Evolutionary conservation across 352 stramenopile genomes (phyloP).

Genomic region (Peronosclerospora sorghi): DNA sequence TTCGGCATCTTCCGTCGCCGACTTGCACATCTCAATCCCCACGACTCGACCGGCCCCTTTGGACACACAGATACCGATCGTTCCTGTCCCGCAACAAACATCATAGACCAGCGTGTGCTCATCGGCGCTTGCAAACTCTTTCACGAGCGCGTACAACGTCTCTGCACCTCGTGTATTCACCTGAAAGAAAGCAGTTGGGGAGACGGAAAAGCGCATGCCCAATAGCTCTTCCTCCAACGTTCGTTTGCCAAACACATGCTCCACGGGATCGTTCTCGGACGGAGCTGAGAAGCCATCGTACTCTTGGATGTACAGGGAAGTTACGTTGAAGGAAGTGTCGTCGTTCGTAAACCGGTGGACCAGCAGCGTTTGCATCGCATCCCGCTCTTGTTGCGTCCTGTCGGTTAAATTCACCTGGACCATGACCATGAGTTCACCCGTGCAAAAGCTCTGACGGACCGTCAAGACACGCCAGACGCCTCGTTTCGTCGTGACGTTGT

Average conservation of each 20-base stretch:
- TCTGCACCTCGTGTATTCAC: slow-evolving; percentile 94
- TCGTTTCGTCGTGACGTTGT: slow-evolving; percentile 52
- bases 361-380: slow-evolving; percentile 31
- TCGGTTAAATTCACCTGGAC: slow-evolving; percentile 54
- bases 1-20: slow-evolving; percentile 84
- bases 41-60: slow-evolving; percentile 67
- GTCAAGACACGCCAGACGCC: slow-evolving; percentile 75
- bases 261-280: slow-evolving; percentile 81
- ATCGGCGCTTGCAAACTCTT: slow-evolving; percentile 67
- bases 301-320: slow-evolving; percentile 89
- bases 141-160: slow-evolving; percentile 92
- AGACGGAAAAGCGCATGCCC: slow-evolving; percentile 85
- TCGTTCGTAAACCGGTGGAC: slow-evolving; percentile 33
- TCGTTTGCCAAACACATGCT: slow-evolving; percentile 52
- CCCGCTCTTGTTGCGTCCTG: slow-evolving; percentile 23
- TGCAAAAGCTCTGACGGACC: slow-evolving; percentile 53
- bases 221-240: slow-evolving; percentile 81
- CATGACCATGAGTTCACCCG: slow-evolving; percentile 67
- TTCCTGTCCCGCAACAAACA: slow-evolving; percentile 97
- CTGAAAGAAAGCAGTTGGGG: slow-evolving; percentile 90
- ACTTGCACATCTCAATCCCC: slow-evolving; percentile 84
- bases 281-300: slow-evolving; percentile 86
- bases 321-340: slow-evolving; percentile 41
- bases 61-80: slow-evolving; percentile 93
- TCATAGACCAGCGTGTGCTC: slow-evolving; percentile 90